These are phyloP conservation scores for Phytophthora capsici DNA, from an alignment of 352 stramenopile genomes.

Conservation along the genomic window DNA sequence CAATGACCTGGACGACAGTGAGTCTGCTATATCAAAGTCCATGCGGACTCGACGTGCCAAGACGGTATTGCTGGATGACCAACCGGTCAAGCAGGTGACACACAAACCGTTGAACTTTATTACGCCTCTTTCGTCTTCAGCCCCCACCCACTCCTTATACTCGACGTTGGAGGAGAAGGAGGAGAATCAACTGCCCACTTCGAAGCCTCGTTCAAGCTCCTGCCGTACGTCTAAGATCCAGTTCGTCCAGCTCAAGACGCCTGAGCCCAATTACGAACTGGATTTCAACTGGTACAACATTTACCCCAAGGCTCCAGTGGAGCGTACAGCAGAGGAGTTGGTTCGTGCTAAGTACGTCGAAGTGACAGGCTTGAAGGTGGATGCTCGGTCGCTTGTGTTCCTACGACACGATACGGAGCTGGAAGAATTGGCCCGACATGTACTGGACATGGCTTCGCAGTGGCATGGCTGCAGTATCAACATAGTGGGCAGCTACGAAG, in stretches of 20 bases:
- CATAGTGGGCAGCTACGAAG: conserved; percentile 57
- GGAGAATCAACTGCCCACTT: neutral
- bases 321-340: conserved; percentile 35
- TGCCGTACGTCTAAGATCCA: conserved; percentile 30
- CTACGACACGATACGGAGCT: conserved; percentile 62
- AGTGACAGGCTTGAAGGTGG: conserved; percentile 57
- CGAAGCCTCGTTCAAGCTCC: conserved; percentile 15
- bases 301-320: conserved; percentile 78
- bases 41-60: conserved; percentile 46
- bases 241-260: conserved; percentile 67
- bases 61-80: conserved; percentile 47
- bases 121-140: conserved; percentile 18
- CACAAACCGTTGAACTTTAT: conserved; percentile 26
- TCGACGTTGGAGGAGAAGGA: conserved; percentile 24
- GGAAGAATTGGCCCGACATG: conserved; percentile 51
- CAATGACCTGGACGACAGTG: conserved; percentile 30
- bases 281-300: conserved; percentile 84
- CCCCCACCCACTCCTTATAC: conserved; percentile 18
- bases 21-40: conserved; percentile 24
- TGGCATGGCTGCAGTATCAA: conserved; percentile 80
- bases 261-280: conserved; percentile 65
- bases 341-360: conserved; percentile 63
- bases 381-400: conserved; percentile 64
- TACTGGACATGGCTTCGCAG: conserved; percentile 64
- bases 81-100: conserved; percentile 18